Conservation (phyloP, 352 stramenopile genomes). For the Globisporangium paddicum region DNA sequence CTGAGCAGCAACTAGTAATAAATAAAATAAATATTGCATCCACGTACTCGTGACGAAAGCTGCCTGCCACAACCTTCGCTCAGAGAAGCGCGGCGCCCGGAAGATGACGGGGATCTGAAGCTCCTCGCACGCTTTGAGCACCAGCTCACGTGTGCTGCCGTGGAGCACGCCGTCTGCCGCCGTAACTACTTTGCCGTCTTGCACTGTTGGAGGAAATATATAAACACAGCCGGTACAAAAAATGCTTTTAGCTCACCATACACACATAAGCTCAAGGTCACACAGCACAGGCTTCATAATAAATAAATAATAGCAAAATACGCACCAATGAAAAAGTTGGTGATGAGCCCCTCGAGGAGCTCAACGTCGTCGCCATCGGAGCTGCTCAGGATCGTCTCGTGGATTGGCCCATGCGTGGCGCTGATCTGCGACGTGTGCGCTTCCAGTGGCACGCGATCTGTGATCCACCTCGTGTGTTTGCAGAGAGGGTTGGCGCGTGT, state of each 20-base stretch:
- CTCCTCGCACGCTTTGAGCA: slow-evolving; percentile 51
- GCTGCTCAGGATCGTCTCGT: slow-evolving; percentile 56
- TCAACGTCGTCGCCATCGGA: slow-evolving; percentile 15
- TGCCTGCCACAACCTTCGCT: slow-evolving; percentile 46
- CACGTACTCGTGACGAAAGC: slow-evolving; percentile 74
- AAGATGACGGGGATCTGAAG: slow-evolving; percentile 56
- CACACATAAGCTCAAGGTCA: not conserved
- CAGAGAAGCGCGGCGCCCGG: slow-evolving; percentile 43
- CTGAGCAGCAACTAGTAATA: too few relatives aligned
- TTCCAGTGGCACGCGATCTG: slow-evolving; percentile 47
- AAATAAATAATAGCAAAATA: slow-evolving; percentile 3
- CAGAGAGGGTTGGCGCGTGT: slow-evolving; percentile 35
- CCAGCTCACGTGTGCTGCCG: slow-evolving; percentile 58
- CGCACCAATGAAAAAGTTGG: slow-evolving; percentile 77
- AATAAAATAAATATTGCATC: not conserved
- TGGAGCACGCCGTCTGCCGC: slow-evolving; percentile 36
- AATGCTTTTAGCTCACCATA: too few relatives aligned
- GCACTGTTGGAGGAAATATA: slow-evolving; percentile 22
- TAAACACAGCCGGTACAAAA: not conserved
- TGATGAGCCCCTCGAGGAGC: slow-evolving; percentile 72
- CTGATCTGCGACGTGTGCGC: slow-evolving; percentile 20
- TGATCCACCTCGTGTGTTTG: slow-evolving; percentile 77
- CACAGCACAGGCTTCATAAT: not conserved
- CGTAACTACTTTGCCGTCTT: slow-evolving; percentile 42
- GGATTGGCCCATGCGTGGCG: slow-evolving; percentile 21